Base-by-base conservation (phyloP, 306 rosid genomes). In the Pterocarpus santalinus region DNA sequence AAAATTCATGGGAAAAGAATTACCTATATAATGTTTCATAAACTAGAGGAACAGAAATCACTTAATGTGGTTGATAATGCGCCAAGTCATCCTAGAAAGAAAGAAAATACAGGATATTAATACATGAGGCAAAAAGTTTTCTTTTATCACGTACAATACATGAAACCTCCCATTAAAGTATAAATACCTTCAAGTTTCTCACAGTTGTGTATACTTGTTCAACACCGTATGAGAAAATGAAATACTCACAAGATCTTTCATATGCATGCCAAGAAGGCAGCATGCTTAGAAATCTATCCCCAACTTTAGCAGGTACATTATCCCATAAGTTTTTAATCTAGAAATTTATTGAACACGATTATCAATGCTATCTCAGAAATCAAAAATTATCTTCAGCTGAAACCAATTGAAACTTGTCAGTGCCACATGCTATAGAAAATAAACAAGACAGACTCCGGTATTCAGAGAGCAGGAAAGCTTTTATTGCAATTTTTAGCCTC, bases 251-350 rank as follows among this genome's bases (percentile, higher is more conserved):
- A 79, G 97, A 97, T 72, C 99, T 90, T 85, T 95, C 99, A 64
- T 95, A 95, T 8, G 98, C 98, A 81, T 95, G 99, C 99, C 99
- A 95, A 53, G 99, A 87, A 73, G 99, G 98, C 85, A 95, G 88
- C 93, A 95, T 91, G 83, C 93, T 93, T 86, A 95, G 85, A 87
- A 93, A 89, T 88, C 90, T 91, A 89, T 95, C 97, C 77, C 97
- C 97, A 68, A 57, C 76, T 87, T 84, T 82, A 80, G 93, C 90
- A 73, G 98, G 98, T 51, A 93, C 97, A 80, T 88, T 5, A 67
- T 91, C 94, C 85, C 92, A 81, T 53, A 95, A 81, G 85, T 86
- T 94, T 51, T 86, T 89, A 65, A 95, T 84, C 99, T 93, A 76
- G 43, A 77, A 87, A 84, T 78, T 17, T 34, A 58, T 75, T 63